Conservation (phyloP, 768 basidiomycete species). For the Kockovaella imperatae region DNA sequence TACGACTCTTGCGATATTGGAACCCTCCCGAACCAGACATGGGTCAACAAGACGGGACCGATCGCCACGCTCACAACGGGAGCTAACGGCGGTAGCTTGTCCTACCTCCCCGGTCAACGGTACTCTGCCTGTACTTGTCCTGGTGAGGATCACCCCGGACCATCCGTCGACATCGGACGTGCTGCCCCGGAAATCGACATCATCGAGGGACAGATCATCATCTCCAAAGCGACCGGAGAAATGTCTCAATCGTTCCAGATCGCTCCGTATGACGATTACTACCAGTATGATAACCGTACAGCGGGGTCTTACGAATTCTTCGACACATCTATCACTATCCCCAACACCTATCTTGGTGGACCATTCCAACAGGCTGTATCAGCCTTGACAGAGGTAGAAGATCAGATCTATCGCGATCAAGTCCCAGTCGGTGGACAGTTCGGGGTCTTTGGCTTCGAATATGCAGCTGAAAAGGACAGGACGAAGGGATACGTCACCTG, state of each 20-base stretch:
- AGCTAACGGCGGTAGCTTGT: conserved; percentile 31
- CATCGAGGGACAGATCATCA: conserved; percentile 72
- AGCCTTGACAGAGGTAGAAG: conserved; percentile 48
- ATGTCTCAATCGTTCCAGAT: conserved; percentile 72
- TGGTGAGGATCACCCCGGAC: conserved; percentile 81
- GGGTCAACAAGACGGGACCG: conserved; percentile 30
- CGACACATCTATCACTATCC: conserved; percentile 44
- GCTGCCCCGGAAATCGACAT: conserved; percentile 90
- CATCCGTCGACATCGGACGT: conserved; percentile 56
- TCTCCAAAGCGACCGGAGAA: conserved; percentile 49
- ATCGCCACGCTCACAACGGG: conserved; percentile 37
- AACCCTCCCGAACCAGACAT: conserved; percentile 40
- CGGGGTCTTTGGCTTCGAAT: conserved; percentile 48
- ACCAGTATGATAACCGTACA: conserved; percentile 45
- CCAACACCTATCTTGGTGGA: conserved; percentile 45
- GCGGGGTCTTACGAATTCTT: conserved; percentile 24
- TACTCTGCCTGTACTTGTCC: conserved; percentile 74
- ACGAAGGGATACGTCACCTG: conserved; percentile 42
- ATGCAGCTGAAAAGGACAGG: conserved; percentile 45
- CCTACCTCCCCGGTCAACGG: conserved; percentile 45
- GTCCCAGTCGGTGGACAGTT: conserved; percentile 18
- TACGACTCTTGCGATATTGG: conserved; percentile 42
- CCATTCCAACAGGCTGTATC: conserved; percentile 55
- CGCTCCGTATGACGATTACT: conserved; percentile 55
- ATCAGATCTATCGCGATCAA: conserved; percentile 27